Conservation (phyloP, 352 stramenopile genomes). For the Phytophthora boehmeriae region DNA sequence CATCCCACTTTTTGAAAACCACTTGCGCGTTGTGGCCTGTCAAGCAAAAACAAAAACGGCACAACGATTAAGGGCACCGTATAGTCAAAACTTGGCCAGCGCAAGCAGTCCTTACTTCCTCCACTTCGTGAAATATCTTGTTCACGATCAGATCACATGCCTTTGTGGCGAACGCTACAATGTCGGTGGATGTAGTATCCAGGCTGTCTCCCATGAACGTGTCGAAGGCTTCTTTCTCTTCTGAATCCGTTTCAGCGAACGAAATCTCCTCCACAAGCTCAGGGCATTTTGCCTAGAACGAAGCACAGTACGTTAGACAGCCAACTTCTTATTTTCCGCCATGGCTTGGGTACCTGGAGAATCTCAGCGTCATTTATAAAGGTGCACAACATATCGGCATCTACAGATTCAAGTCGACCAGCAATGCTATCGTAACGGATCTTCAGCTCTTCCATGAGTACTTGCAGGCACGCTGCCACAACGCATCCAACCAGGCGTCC, state of each 20-base stretch:
- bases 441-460: slow-evolving; percentile 81
- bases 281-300: slow-evolving; percentile 69
- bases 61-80: neutral
- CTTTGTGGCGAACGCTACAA: slow-evolving; percentile 73
- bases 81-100: neutral
- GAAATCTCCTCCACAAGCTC: slow-evolving; percentile 86
- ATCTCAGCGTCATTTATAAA: slow-evolving; percentile 89
- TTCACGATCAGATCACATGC: slow-evolving; percentile 68
- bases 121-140: slow-evolving; percentile 84
- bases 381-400: slow-evolving; percentile 80
- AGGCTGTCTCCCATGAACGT: slow-evolving; percentile 76
- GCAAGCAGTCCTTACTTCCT: slow-evolving; percentile 46
- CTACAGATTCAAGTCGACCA: slow-evolving; percentile 44
- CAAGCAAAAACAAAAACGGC: neutral
- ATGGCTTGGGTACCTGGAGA: slow-evolving; percentile 49
- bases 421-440: slow-evolving; percentile 66
- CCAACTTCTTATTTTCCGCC: too few relatives aligned
- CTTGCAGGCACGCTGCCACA: slow-evolving; percentile 70
- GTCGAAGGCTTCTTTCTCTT: slow-evolving; percentile 82
- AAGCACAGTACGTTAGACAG: slow-evolving; percentile 1
- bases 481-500: slow-evolving; percentile 67
- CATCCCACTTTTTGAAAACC: slow-evolving; percentile 87
- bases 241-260: slow-evolving; percentile 71
- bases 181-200: slow-evolving; percentile 79
- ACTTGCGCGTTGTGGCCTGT: slow-evolving; percentile 73